Evolutionary conservation across 192 early-diverging fungal genomes (phyloP), one percentile per base, ranked within the genome.

Genomic region (Linnemannia hyalina): DNA sequence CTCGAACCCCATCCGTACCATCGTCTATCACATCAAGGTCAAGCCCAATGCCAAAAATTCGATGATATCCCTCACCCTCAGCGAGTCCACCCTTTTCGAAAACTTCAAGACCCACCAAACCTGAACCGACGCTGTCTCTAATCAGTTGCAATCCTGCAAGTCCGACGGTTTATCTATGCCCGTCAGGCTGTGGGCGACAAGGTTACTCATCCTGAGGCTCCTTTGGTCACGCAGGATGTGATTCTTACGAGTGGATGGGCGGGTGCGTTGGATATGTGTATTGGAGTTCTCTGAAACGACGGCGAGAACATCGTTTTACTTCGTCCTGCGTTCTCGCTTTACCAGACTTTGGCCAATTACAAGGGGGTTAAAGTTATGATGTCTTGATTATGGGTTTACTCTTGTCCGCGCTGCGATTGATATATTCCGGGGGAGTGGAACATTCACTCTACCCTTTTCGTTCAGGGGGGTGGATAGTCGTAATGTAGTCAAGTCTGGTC

Each of bases 21-120:
- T 96, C 63, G 95, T 97, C 29, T 94, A 94, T 84, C 93, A 95
- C 77, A 90, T 96, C 41, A 93, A 94, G 81, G 85, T 93, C 78
- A 89, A 92, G 81, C 92, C 95, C 75, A 89, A 92, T 87, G 60
- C 88, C 69, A 75, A 90, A 73, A 89, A 93, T 87, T 88, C 88
- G 69, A 89, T 95, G 75, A 95, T 96, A 76, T 93, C 93, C 55
- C 90, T 94, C 44, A 91, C 94, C 22, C 88, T 94, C 41, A 92
- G 97, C 70, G 97, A 98, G 86, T 96, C 97, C 20, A 97, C 97
- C 8, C 91, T 94, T 52, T 97, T 96, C 92, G 97, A 96, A 46
- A 98, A 98, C 90, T 95, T 98, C 89, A 96, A 97, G 81, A 90
- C 94, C 35, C 91, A 95, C 83, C 83, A 92, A 10, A 91, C 82